phyloP scores from a whole-genome alignment of 164 flowering plant species.

The Vitis rupestris region DNA sequence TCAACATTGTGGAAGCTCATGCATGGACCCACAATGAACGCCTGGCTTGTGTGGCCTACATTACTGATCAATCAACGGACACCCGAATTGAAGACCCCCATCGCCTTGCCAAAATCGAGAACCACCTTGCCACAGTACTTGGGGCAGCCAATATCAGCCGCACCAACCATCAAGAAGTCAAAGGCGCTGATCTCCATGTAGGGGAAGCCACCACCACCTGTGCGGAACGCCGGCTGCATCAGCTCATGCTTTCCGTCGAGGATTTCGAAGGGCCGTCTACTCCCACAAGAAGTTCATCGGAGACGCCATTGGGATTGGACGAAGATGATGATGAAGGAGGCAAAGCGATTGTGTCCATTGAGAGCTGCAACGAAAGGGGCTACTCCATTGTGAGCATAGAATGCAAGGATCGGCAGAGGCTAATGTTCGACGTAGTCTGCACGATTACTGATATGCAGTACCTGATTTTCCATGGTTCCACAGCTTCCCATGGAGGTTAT shows the following conservation, averaged over 20 bases:
- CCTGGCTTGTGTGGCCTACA: slow-evolving; percentile 60
- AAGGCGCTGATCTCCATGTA: slow-evolving; percentile 26
- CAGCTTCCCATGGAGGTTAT: slow-evolving; percentile 28
- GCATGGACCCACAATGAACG: slow-evolving; percentile 81
- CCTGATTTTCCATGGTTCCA: slow-evolving; percentile 67
- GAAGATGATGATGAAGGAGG: slow-evolving; percentile 19
- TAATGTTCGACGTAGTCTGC: slow-evolving; percentile 76
- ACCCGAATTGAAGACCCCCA: slow-evolving; percentile 44
- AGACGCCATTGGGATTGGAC: background rate
- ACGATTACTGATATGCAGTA: slow-evolving; percentile 76
- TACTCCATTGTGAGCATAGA: slow-evolving; percentile 55
- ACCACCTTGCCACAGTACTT: slow-evolving; percentile 56
- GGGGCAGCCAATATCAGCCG: slow-evolving; percentile 22
- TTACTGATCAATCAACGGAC: slow-evolving; percentile 45
- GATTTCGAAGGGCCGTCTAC: slow-evolving; percentile 44
- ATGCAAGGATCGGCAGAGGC: slow-evolving; percentile 54
- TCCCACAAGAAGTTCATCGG: slow-evolving; percentile 8
- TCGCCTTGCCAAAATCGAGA: slow-evolving; percentile 56
- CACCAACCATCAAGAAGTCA: slow-evolving; percentile 31
- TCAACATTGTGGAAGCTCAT: slow-evolving; percentile 70
- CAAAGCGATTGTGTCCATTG: slow-evolving; percentile 36
- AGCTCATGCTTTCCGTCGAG: slow-evolving; percentile 56
- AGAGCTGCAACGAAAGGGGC: slow-evolving; percentile 57
- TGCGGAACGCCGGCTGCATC: slow-evolving; percentile 70
- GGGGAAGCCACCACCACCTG: slow-evolving; percentile 29